Evolutionary conservation across 495 filamentous ascomycete species (phyloP), one percentile per base, ranked within the genome.

Genomic region (Neurospora pannonica): DNA sequence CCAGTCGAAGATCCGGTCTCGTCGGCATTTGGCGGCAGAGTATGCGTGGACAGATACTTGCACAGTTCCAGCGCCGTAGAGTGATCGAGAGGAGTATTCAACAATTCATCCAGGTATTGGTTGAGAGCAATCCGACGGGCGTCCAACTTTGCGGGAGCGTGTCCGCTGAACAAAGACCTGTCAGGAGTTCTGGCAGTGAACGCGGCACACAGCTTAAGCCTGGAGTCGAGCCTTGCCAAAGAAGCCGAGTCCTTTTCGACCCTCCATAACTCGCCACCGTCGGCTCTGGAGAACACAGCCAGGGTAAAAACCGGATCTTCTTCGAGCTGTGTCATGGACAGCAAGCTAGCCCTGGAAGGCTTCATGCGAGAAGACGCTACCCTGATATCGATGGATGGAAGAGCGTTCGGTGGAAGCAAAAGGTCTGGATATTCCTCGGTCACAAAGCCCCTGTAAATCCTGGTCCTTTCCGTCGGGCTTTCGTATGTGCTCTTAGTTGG

Each of bases 251-350:
- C 92, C 78, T 98, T 99, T 82, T 98, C 96, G 10, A 98, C 90
- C 46, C 96, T 89, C 93, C 97, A 97, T 38, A 98, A 84, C 79
- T 98, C 94, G 46, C 86, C 87, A n/a, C 89, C 87, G 78, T 93
- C 90, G 11, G 90, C 90, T 73, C 94, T 89, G 17, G 92, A 91
- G 77, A 93, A 92, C 37, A 99, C 87, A 46, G 93, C 94, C 24
- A 99, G 86, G 3, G 93, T 97, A 77, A 98, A 97, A 0, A 98
- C 97, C 3, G 95, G 94, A 78, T 98, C 97, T 78, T 96, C 94
- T 46, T 96, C 94, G 19, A 90, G 84, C 75, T 89, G 88, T 9
- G 89, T 90, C 31, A 89, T 78, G 19, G 88, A 92, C 77, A 97
- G 80, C 72, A 94, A 88, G 76, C 95, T 98, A 13, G 93, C 90